Conservation (phyloP, 495 filamentous ascomycete species). For the Trichoderma gamsii region DNA sequence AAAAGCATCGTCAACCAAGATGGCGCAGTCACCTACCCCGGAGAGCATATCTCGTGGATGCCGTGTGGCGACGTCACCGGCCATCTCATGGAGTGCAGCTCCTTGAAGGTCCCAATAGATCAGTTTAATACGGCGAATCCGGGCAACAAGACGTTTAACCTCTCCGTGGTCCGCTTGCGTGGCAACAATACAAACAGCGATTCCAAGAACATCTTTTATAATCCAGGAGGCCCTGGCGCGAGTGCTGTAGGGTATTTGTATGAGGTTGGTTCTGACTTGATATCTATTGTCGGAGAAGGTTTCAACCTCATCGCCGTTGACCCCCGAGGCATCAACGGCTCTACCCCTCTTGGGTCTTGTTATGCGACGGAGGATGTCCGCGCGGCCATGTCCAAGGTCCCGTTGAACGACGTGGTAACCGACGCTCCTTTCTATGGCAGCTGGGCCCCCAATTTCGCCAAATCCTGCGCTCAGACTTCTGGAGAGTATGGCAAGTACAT, state of each 20-base stretch:
- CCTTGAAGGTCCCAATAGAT: slow-evolving; percentile 39
- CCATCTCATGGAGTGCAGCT: slow-evolving; percentile 31
- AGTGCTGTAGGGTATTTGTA: slow-evolving; percentile 34
- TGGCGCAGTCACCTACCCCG: slow-evolving; percentile 23
- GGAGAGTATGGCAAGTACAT: slow-evolving; percentile 35
- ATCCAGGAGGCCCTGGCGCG: slow-evolving; percentile 42
- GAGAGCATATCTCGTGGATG: slow-evolving; percentile 34
- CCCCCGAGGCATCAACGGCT: slow-evolving; percentile 40
- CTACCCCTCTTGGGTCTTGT: slow-evolving; percentile 32
- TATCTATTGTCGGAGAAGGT: slow-evolving; percentile 35
- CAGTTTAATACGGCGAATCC: slow-evolving; percentile 33
- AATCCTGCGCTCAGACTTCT: slow-evolving; percentile 38
- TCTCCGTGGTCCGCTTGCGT: slow-evolving; percentile 40
- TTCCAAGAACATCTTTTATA: slow-evolving; percentile 35
- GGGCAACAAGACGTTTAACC: slow-evolving; percentile 31
- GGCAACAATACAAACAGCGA: slow-evolving; percentile 28
- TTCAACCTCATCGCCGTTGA: slow-evolving; percentile 43
- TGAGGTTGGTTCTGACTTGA: slow-evolving; percentile 29
- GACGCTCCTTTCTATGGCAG: slow-evolving; percentile 38
- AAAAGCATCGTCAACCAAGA: neutral
- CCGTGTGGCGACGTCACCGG: slow-evolving; percentile 31
- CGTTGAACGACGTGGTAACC: slow-evolving; percentile 23
- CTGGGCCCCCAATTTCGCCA: slow-evolving; percentile 32
- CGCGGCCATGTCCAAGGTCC: slow-evolving; percentile 23
- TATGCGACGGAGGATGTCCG: slow-evolving; percentile 30